Conservation (phyloP, 176 grass and related monocot species). For the Bolboschoenus planiculmis region DNA sequence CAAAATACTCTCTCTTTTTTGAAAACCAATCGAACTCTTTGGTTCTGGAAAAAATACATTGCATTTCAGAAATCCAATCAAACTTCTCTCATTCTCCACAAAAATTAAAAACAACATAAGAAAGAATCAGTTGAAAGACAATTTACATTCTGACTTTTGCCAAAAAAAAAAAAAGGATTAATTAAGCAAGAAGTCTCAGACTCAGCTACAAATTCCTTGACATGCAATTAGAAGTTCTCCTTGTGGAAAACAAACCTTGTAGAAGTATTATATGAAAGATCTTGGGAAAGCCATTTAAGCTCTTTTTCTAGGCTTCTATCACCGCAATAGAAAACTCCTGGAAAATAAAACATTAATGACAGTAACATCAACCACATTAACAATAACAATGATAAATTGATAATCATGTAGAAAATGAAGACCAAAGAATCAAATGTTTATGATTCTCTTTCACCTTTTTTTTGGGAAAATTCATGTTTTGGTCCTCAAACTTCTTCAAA, state of each 20-base stretch:
- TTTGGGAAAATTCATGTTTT: too few relatives aligned
- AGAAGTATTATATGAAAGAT: constrained; percentile 56
- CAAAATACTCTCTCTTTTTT: not conserved
- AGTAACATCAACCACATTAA: not conserved
- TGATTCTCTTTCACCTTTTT: too few relatives aligned
- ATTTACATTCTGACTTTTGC: not conserved
- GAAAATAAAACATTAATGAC: not conserved
- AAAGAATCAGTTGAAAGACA: not conserved
- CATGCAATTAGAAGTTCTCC: constrained; percentile 55
- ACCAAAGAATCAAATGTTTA: not conserved
- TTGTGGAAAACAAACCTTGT: constrained; percentile 95
- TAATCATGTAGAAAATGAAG: not conserved
- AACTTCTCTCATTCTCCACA: not conserved
- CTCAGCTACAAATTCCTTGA: not conserved
- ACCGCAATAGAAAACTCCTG: constrained; percentile 74
- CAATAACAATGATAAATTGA: not conserved
- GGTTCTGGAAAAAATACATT: not conserved
- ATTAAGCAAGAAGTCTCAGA: too few relatives aligned
- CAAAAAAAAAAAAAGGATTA: too few relatives aligned
- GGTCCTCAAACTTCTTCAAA: too few relatives aligned
- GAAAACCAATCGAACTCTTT: not conserved
- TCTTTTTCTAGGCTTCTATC: constrained; percentile 47
- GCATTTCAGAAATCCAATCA: not conserved
- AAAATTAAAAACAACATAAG: not conserved
- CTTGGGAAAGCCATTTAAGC: constrained; percentile 40